These are phyloP conservation scores for Theobroma grandiflorum DNA, from an alignment of 441 rosid species.

Conservation along the genomic window DNA sequence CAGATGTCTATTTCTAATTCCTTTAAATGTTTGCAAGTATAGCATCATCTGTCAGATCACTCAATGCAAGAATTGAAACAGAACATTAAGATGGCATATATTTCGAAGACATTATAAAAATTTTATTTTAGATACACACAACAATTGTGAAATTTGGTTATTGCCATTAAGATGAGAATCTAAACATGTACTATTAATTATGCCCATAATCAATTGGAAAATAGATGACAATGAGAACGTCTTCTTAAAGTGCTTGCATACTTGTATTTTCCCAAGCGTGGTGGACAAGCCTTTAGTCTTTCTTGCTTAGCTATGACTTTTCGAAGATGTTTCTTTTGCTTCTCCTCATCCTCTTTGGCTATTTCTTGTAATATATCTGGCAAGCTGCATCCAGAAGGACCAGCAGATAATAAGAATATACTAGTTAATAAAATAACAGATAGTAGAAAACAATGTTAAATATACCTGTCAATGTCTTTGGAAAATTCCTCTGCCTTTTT, in stretches of 20 bases:
- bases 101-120: background rate
- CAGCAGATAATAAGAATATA: slow-evolving; percentile 24
- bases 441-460: background rate
- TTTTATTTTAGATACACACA: too few species aligned
- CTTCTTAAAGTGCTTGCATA: slow-evolving; percentile 36
- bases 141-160: background rate
- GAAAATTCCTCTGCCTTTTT: slow-evolving; percentile 51
- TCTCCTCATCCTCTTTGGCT: slow-evolving; percentile 76
- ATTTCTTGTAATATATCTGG: slow-evolving; percentile 76
- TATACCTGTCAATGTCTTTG: slow-evolving; percentile 71
- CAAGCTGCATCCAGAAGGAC: slow-evolving; percentile 49
- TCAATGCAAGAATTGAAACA: background rate
- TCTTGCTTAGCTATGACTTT: slow-evolving; percentile 69
- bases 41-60: background rate
- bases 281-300: slow-evolving; percentile 73
- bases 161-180: background rate
- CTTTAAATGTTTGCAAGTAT: background rate
- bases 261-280: slow-evolving; percentile 94
- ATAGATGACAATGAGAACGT: background rate
- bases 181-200: background rate
- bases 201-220: background rate
- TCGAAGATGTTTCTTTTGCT: slow-evolving; percentile 63
- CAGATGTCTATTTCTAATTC: background rate
- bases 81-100: background rate
- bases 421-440: background rate